Evolutionary conservation across 225 moss, liverwort and hornwort genomes (phyloP), one percentile per base, ranked within the genome.

Genomic region (Neckera pumila): DNA sequence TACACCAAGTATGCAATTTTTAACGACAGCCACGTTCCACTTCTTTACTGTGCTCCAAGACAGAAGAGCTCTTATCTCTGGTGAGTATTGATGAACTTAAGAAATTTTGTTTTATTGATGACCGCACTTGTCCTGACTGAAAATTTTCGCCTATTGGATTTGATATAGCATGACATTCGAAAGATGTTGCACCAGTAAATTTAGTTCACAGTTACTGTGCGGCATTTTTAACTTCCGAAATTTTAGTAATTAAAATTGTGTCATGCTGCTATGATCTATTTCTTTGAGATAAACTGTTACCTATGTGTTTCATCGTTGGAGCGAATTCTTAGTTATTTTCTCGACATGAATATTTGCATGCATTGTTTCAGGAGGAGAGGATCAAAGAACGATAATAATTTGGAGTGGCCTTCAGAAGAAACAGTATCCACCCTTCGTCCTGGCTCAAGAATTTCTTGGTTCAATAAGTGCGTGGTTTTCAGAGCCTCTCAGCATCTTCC

Each of bases 1-100:
- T 94, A 93, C 64, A 99, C 97, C 56, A 96, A 93, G 90, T 96
- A 99, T 85, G 91, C 92, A 83, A 89, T 99, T 85, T 93, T 95
- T 84, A 99, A 99, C 86, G 94, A 97, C 89, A 97, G 98, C 88
- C 95, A 95, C 77, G 96, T 95, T 33, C 91, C 93, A 59, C 90
- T 99, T 79, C 94, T 94, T 81, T 96, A 93, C 88, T 95, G 98
- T 91, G 92, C 97, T 89, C 91, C 95, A 71, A 97, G 92, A 54
- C 93, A 92, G 87, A 93, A 89, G 67, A 93, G 90, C 82, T 91
- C 93, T 74, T 91, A 91, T 80, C 91, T 93, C 30, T 93, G 91
- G 92, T 92, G 86, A 79, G 90, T 89, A 47, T 60, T 73, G 47
- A 75, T 62, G 80, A 47, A 61, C 53, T 31, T 74, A 12, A 59